Conservation (phyloP, 2,329 filamentous ascomycete genomes). For the Aspergillus tamarii region DNA sequence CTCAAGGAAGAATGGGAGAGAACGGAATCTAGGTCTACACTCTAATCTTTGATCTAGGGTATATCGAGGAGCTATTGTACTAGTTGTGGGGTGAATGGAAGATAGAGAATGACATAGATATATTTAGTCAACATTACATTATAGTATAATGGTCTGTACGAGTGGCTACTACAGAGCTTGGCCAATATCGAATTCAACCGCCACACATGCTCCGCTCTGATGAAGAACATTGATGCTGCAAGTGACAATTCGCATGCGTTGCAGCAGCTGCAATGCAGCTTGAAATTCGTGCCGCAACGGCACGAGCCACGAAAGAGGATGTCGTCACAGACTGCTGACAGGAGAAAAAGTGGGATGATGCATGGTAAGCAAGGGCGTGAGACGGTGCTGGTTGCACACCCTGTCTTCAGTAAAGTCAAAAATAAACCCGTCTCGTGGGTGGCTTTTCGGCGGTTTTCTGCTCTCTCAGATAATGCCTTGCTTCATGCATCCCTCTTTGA, state of each 20-base stretch:
- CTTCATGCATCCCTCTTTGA: constrained; percentile 3
- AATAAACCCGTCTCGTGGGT: constrained; percentile 1
- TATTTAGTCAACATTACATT: not conserved
- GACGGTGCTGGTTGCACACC: not conserved
- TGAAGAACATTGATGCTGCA: constrained; percentile 9
- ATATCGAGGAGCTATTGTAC: not conserved
- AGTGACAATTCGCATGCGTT: constrained; percentile 14
- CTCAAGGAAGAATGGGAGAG: constrained; percentile 13
- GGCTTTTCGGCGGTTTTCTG: not conserved
- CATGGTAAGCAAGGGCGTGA: not conserved
- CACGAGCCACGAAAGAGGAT: constrained; percentile 9
- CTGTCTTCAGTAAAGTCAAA: not conserved
- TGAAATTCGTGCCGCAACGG: constrained; percentile 8
- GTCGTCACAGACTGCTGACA: not conserved
- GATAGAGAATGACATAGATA: not conserved
- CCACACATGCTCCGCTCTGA: not conserved
- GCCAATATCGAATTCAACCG: not conserved
- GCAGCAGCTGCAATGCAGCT: constrained; percentile 13
- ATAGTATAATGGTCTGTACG: not conserved
- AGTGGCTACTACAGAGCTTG: not conserved
- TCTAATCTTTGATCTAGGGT: not conserved
- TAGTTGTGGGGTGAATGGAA: not conserved
- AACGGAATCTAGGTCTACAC: constrained; percentile 15
- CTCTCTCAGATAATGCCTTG: constrained; percentile 1
- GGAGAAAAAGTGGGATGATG: not conserved